These are phyloP conservation scores for Colletotrichum godetiae DNA, from an alignment of 2,329 filamentous ascomycete genomes.

Conservation along the genomic window DNA sequence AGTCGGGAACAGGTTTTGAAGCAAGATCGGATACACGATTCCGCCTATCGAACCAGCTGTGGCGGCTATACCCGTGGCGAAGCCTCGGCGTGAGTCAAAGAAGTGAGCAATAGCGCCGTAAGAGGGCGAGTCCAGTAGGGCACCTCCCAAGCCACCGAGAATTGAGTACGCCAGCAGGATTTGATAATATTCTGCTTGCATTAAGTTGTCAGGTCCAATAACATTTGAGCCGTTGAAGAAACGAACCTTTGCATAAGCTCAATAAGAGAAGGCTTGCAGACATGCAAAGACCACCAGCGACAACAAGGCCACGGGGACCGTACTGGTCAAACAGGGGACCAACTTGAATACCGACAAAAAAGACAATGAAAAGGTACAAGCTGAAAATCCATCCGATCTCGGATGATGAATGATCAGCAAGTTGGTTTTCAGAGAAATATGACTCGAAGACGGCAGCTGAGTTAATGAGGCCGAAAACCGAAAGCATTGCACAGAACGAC, in stretches of 20 bases:
- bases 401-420: conserved; percentile 73
- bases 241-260: conserved; percentile 71
- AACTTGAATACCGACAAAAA: conserved; percentile 84
- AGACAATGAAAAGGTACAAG: conserved; percentile 82
- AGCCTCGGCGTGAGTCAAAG: conserved; percentile 78
- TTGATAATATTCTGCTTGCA: conserved; percentile 73
- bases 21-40: conserved; percentile 68
- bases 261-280: conserved; percentile 73
- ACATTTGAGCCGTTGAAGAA: not conserved
- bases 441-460: conserved; percentile 81
- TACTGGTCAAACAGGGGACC: conserved; percentile 84
- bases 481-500: conserved; percentile 77
- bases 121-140: conserved; percentile 81
- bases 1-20: conserved; percentile 57
- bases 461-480: conserved; percentile 79
- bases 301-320: conserved; percentile 76
- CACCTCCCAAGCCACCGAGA: conserved; percentile 77
- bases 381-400: conserved; percentile 89
- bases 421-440: conserved; percentile 79
- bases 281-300: conserved; percentile 71
- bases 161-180: conserved; percentile 83
- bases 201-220: not conserved
- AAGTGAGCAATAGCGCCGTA: conserved; percentile 82
- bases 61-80: conserved; percentile 85
- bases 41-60: conserved; percentile 78